These are phyloP conservation scores for Penicillium mononematosum DNA, from an alignment of 495 filamentous ascomycete genomes.

Conservation along the genomic window DNA sequence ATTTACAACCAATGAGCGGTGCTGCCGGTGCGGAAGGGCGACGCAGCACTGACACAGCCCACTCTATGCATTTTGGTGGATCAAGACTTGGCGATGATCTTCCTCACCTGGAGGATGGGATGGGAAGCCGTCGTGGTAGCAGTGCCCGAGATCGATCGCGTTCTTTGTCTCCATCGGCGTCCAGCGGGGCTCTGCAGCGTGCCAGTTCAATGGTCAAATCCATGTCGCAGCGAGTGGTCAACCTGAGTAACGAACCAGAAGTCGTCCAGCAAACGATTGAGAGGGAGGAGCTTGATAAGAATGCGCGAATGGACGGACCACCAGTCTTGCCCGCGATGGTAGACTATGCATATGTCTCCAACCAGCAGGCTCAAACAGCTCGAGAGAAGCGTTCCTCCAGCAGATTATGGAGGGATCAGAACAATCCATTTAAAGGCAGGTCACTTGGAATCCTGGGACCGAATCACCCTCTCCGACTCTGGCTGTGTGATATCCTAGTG, in stretches of 20 bases:
- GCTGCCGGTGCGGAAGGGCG: conserved; percentile 48
- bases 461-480: conserved; percentile 68
- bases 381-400: conserved; percentile 45
- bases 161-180: conserved; percentile 65
- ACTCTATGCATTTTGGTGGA: conserved; percentile 51
- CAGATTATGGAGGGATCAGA: conserved; percentile 47
- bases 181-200: conserved; percentile 64
- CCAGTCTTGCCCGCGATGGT: conserved; percentile 57
- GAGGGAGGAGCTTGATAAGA: conserved; percentile 60
- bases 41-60: conserved; percentile 59
- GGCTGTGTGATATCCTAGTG: conserved; percentile 84
- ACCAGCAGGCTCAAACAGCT: conserved; percentile 27
- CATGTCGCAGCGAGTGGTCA: conserved; percentile 97
- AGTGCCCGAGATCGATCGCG: conserved; percentile 52
- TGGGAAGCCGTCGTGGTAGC: conserved; percentile 49
- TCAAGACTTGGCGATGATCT: conserved; percentile 65
- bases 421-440: conserved; percentile 85
- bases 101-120: conserved; percentile 50
- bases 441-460: conserved; percentile 82
- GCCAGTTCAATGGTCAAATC: conserved; percentile 92
- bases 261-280: conserved; percentile 72
- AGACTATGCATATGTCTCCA: conserved; percentile 54
- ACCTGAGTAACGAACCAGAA: conserved; percentile 86
- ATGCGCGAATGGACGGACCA: conserved; percentile 52
- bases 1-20: conserved; percentile 68